phyloP scores from a whole-genome alignment of 2,329 filamentous ascomycete genomes.

The Dactylonectria macrodidyma region DNA sequence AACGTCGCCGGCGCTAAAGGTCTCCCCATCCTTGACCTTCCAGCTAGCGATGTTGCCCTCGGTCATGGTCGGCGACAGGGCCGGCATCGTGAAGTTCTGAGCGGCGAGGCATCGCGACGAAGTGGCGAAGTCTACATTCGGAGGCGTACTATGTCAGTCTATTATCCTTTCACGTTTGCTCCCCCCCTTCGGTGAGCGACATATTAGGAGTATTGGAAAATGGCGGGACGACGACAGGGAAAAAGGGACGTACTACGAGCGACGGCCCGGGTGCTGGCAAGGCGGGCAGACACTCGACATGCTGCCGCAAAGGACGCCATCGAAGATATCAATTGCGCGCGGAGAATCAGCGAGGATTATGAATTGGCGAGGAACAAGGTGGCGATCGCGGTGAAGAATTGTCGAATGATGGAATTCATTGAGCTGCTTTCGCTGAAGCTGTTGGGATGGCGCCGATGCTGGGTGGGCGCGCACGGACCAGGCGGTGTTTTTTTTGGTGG shows the following conservation, averaged over 20 bases:
- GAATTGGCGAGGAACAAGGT: constrained; percentile 35
- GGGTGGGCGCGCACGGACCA: constrained; percentile 47
- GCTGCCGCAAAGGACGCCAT: constrained; percentile 79
- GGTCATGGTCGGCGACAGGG: constrained; percentile 93
- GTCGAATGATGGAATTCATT: constrained; percentile 42
- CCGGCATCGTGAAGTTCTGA: constrained; percentile 92
- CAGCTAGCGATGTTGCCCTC: constrained; percentile 90
- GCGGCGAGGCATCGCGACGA: constrained; percentile 77
- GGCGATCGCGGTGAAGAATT: constrained; percentile 41
- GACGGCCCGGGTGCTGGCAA: constrained; percentile 64
- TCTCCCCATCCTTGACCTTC: constrained; percentile 90
- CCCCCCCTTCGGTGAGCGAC: constrained; percentile 33
- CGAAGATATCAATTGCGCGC: constrained; percentile 47
- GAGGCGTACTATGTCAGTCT: constrained; percentile 40
- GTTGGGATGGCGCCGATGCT: constrained; percentile 52
- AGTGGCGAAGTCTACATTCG: constrained; percentile 72
- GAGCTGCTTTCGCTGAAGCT: constrained; percentile 50
- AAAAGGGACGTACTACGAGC: constrained; percentile 67
- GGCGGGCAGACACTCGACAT: constrained; percentile 75
- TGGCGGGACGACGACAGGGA: constrained; percentile 25
- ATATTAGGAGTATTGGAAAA: constrained; percentile 42
- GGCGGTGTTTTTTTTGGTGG: constrained; percentile 52
- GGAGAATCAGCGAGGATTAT: constrained; percentile 41
- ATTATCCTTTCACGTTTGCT: constrained; percentile 5
- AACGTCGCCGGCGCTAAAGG: constrained; percentile 86